These are phyloP conservation scores for Cornus controversa DNA, from an alignment of 148 eudicot genomes.

Conservation along the genomic window DNA sequence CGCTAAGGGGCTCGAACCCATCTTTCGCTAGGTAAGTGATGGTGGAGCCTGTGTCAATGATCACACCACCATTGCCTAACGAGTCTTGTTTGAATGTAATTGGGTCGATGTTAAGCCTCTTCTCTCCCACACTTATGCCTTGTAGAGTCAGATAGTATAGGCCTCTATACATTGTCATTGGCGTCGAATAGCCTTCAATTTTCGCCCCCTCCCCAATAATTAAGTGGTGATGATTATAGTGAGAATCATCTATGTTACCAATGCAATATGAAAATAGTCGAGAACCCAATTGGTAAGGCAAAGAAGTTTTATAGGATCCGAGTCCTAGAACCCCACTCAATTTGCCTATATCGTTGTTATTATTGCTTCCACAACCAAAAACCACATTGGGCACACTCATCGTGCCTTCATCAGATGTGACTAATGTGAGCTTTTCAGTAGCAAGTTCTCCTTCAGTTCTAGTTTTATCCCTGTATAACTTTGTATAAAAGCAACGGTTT, in stretches of 20 bases:
- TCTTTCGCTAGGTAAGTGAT: too few species aligned
- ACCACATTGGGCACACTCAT: not conserved
- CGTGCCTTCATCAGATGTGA: conserved; percentile 12
- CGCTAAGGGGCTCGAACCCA: too few species aligned
- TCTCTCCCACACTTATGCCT: conserved; percentile 7
- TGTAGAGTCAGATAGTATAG: too few species aligned
- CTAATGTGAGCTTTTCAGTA: conserved; percentile 22
- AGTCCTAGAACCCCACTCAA: conserved; percentile 24
- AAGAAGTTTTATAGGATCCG: not conserved
- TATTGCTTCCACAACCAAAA: conserved; percentile 22
- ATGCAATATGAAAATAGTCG: conserved; percentile 27
- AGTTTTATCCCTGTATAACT: not conserved
- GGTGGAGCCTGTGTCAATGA: too few species aligned
- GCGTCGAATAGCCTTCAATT: conserved; percentile 19
- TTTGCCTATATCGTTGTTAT: not conserved
- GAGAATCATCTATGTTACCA: conserved; percentile 19
- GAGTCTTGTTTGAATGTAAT: too few species aligned
- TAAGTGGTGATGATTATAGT: conserved; percentile 18
- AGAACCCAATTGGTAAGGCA: not conserved
- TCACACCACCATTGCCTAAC: too few species aligned
- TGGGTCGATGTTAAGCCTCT: conserved; percentile 3
- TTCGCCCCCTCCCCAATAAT: conserved; percentile 23
- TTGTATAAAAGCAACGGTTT: not conserved
- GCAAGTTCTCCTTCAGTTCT: conserved; percentile 4
- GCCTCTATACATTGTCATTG: not conserved